Evolutionary conservation across 805 yeast genomes (phyloP).

Genomic region (Starmerella riodocensis): DNA sequence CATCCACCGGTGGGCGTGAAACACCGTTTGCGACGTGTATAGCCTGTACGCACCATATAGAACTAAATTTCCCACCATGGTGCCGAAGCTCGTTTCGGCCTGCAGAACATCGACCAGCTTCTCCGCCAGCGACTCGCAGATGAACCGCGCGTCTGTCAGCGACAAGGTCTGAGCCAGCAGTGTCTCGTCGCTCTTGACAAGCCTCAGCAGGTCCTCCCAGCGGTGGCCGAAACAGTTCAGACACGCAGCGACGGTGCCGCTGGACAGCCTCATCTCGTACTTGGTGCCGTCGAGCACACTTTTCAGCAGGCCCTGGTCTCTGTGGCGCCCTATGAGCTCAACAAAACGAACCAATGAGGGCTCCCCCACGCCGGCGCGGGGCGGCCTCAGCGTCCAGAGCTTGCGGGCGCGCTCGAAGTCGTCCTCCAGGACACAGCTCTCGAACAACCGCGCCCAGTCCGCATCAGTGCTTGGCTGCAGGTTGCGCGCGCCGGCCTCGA

Average conservation of each 20-base stretch:
- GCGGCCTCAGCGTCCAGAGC: slow-evolving; percentile 8
- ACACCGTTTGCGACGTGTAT: slow-evolving; percentile 15
- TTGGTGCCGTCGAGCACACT: not conserved
- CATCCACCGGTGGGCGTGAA: slow-evolving; percentile 15
- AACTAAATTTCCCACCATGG: slow-evolving; percentile 8
- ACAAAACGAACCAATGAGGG: slow-evolving; percentile 1
- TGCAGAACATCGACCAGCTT: not conserved
- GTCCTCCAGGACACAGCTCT: not conserved
- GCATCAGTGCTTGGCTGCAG: not conserved
- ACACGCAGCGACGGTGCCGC: slow-evolving; percentile 9
- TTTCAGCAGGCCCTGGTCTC: slow-evolving; percentile 3
- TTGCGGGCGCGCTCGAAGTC: slow-evolving; percentile 3
- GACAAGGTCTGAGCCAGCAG: not conserved
- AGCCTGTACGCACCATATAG: slow-evolving; percentile 13
- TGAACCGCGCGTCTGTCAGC: slow-evolving; percentile 7
- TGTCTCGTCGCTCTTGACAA: not conserved
- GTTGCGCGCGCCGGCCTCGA: not conserved
- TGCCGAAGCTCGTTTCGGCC: not conserved
- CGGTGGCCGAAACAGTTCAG: slow-evolving; percentile 5
- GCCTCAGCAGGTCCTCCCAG: not conserved
- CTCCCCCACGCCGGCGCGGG: not conserved
- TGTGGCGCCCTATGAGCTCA: slow-evolving; percentile 9
- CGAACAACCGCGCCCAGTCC: not conserved
- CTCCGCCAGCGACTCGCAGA: slow-evolving; percentile 13
- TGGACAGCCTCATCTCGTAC: slow-evolving; percentile 4